Base-by-base conservation (phyloP, 805 yeast species). In the Komagataella ulmi region DNA sequence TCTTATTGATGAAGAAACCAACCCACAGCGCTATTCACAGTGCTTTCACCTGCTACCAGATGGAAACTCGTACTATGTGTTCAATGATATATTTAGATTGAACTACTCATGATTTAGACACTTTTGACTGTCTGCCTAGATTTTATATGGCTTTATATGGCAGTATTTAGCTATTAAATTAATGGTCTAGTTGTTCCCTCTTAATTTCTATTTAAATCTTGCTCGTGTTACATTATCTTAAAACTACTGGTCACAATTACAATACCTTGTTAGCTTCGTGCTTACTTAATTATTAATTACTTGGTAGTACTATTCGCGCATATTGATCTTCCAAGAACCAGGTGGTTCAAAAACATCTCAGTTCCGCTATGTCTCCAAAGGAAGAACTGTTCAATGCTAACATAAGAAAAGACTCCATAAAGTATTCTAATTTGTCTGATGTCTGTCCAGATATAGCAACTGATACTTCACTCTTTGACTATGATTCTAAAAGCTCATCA, bases 11-110 rank as follows among this genome's bases (percentile, higher is more conserved):
- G 98, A 91, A 57, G 98, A 93, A 74, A 86, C 83, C 66, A 89
- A 88, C 69, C 81, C 97, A 53, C 97, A 91, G 71, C 83, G 96
- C 72, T 93, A 90, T 73, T 88, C 98, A 36, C 99, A 93, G 73
- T 96, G 88, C 49, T 93, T 93, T 82, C 98, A 93, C 67, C 80
- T 93, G 72, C 83, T 89, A 56, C 97, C 96, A 57, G 99, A 93
- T 54, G 88, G 85, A 50, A 80, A 77, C 65, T 85, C 95, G 36
- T 93, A 90, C 77, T 93, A 82, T 65, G 98, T 93, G 54, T 86
- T 88, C 73, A 93, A 93, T 72, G 99, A 93, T 66, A 88, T 93
- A 59, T 93, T 93, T 81, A 87, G 98, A 76, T 81, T 93, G 68
- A 88, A 88, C 76, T 88, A 85, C 72, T 82, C 77, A 67, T 82